A percentile compares a stretch with the other conserved stretches of the same genome.
phyloP scores from a whole-genome alignment of 1,284 basidiomycete species.

The Apiotrichum gamsii region DNA sequence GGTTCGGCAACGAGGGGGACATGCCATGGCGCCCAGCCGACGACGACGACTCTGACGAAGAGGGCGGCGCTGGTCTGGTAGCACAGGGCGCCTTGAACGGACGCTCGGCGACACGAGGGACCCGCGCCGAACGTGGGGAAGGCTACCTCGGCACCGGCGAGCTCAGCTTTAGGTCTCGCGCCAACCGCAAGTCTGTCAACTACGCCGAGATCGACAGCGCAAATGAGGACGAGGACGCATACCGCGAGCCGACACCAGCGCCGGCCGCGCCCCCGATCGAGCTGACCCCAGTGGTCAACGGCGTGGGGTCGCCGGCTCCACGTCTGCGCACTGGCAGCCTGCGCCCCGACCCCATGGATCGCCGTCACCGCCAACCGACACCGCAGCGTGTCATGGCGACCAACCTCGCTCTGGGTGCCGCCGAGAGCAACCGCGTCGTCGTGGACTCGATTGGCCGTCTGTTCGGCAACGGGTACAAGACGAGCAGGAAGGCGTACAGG shows the following conservation, averaged over 20 bases:
- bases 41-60: conserved; percentile 24
- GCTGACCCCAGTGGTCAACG: too few species aligned
- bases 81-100: conserved; percentile 29
- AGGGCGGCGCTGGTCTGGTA: conserved; percentile 35
- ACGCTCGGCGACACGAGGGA: conserved; percentile 29
- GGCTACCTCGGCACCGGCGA: conserved; percentile 36
- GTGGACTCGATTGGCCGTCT: too few species aligned
- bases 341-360: neutral
- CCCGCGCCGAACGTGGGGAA: conserved; percentile 29
- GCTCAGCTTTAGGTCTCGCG: too few species aligned
- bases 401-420: conserved; percentile 3
- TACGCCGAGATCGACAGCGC: too few species aligned
- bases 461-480: too few species aligned
- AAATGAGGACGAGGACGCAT: too few species aligned
- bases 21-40: conserved; percentile 14
- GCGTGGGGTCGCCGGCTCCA: too few species aligned
- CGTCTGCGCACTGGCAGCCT: too few species aligned
- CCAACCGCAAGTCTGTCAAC: too few species aligned
- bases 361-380: neutral
- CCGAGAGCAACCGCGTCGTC: conserved; percentile 4
- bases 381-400: neutral
- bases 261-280: too few species aligned
- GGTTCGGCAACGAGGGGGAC: conserved; percentile 7
- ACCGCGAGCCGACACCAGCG: too few species aligned
- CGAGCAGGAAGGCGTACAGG: too few species aligned